A percentile compares a stretch with the other conserved stretches of the same genome.
Conservation (phyloP, 352 stramenopile species). For the Phytopythium montanum region DNA sequence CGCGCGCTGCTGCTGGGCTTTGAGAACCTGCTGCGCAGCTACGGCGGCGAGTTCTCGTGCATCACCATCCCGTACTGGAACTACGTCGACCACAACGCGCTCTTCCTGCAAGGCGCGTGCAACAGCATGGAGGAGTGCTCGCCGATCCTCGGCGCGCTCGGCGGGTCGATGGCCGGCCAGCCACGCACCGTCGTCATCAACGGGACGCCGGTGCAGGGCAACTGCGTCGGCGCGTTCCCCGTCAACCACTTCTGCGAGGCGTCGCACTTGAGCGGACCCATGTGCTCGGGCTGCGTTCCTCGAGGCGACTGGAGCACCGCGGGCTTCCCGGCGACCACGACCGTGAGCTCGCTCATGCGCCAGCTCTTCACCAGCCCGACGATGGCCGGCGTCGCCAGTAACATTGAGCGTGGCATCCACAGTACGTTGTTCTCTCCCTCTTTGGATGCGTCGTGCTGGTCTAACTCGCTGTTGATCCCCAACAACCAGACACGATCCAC, state of each 20-base stretch:
- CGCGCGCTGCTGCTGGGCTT: slow-evolving; percentile 74
- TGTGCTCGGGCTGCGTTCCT: slow-evolving; percentile 65
- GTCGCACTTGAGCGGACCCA: slow-evolving; percentile 24
- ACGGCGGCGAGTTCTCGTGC: slow-evolving; percentile 77
- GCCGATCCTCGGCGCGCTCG: slow-evolving; percentile 63
- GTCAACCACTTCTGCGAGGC: slow-evolving; percentile 80
- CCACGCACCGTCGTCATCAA: slow-evolving; percentile 55
- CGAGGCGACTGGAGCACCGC: slow-evolving; percentile 55
- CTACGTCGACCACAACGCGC: slow-evolving; percentile 80
- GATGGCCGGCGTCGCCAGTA: slow-evolving; percentile 56
- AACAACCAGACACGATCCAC: slow-evolving; percentile 71
- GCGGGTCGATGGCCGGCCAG: slow-evolving; percentile 41
- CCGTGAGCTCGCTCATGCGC: slow-evolving; percentile 66
- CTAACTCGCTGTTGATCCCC: neutral
- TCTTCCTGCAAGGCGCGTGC: slow-evolving; percentile 57
- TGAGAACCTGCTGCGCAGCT: slow-evolving; percentile 83
- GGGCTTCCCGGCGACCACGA: slow-evolving; percentile 61
- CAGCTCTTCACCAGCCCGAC: slow-evolving; percentile 69
- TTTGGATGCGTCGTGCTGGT: neutral
- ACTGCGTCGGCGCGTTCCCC: slow-evolving; percentile 42
- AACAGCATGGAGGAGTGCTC: slow-evolving; percentile 73
- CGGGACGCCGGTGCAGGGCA: slow-evolving; percentile 55
- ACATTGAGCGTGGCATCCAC: slow-evolving; percentile 73
- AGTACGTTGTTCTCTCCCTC: slow-evolving; percentile 33
- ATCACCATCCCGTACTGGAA: slow-evolving; percentile 88